These are phyloP conservation scores for Ceratobasidium sp. DNA, from an alignment of 1,284 basidiomycete genomes.

Conservation along the genomic window DNA sequence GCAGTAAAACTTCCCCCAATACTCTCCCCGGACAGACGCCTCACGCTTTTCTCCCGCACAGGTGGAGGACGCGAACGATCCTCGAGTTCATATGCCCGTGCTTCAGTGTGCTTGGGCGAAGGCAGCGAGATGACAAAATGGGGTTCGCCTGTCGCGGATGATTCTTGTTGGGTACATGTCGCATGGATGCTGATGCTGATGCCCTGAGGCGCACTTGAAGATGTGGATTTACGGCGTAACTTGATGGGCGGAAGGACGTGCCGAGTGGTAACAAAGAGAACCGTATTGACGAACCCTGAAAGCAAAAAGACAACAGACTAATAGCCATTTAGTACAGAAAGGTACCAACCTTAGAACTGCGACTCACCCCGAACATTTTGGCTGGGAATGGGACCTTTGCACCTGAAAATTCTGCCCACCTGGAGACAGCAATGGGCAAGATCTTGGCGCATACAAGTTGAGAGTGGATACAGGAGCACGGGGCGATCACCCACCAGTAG, in stretches of 20 bases:
- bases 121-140: conserved; percentile 31
- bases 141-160: conserved; percentile 29
- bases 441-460: conserved; percentile 12
- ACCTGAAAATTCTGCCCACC: conserved; percentile 45
- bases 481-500: conserved; percentile 44
- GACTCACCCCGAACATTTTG: conserved; percentile 54
- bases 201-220: conserved; percentile 17
- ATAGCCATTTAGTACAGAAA: not conserved
- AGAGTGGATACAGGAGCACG: not conserved
- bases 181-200: conserved; percentile 40
- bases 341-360: conserved; percentile 49
- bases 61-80: conserved; percentile 25
- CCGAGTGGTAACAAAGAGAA: conserved; percentile 56
- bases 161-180: conserved; percentile 32
- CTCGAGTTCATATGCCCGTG: conserved; percentile 27
- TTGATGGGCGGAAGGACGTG: conserved; percentile 51
- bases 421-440: conserved; percentile 22
- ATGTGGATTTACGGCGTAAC: conserved; percentile 35
- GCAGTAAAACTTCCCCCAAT: conserved; percentile 23
- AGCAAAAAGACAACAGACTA: conserved; percentile 53
- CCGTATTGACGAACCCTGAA: conserved; percentile 56
- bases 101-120: conserved; percentile 21
- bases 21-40: conserved; percentile 34
- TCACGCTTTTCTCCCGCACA: conserved; percentile 13
- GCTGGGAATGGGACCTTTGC: conserved; percentile 53